Base-by-base conservation (phyloP, 1,284 basidiomycete genomes). In the Gymnopus androsaceus region DNA sequence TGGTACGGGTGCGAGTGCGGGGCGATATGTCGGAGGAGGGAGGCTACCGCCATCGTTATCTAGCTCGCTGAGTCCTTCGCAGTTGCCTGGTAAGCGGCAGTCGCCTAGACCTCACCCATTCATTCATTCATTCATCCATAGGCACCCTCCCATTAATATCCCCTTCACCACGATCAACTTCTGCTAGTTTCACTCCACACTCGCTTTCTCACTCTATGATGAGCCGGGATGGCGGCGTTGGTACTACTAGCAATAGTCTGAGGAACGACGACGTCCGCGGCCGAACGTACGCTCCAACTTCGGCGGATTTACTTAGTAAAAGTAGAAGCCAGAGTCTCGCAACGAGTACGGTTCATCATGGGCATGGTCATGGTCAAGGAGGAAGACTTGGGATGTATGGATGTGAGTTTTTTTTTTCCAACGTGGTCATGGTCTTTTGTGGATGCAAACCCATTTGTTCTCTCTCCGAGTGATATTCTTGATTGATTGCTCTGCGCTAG, bases 321-420 rank as follows among this genome's bases (percentile, higher is more conserved):
- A 50, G 47, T 38, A 27, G 54, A 17, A 50, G 47, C n/a, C 54
- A 56, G 54, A 56, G 54, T 51, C 41, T 56, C n/a, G 54, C 54
- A 6, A 50, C 54, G 12, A 47, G 40, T 14, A 56, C 54, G 9
- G 54, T n/a, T n/a, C n/a, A n/a, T n/a, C n/a, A n/a, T 49, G 30
- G 46, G 47, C 23, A 56, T 47, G 28, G 30, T 21, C 27, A 41
- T 31, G 30, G 33, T 37, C 47, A 47, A 17, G 37, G 25, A 12
- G 51, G 38, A 12, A 33, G 19, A 28, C 6, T 36, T 17, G 48
- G 48, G 27, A 50, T 50, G 33, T 50, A 50, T 38, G 48, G 48
- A 50, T 50, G 48, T 50, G 23, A 50, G 48, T 50, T 19, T n/a
- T 9, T 5, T 11, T n/a, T 38, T 38, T 17, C n/a, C 5, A 9